phyloP scores from a whole-genome alignment of 208 protist species.

The Phytomonas sp. region DNA sequence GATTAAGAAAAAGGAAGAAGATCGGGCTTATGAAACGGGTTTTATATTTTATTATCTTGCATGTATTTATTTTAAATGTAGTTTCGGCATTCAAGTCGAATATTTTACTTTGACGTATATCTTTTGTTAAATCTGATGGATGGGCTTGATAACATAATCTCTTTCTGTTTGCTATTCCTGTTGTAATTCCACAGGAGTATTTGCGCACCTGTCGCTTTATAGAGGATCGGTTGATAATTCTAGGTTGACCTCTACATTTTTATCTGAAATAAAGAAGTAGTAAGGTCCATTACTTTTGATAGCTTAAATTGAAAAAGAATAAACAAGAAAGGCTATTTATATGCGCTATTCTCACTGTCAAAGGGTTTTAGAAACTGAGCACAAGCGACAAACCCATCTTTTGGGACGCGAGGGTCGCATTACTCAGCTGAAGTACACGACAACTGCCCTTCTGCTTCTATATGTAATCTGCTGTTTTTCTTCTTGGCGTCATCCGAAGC shows the following conservation, averaged over 20 bases:
- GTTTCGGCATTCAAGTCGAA: background rate
- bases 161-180: background rate
- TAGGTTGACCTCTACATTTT: background rate
- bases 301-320: background rate
- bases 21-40: background rate
- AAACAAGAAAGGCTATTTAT: background rate
- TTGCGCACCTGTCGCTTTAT: background rate
- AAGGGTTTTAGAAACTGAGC: slow-evolving; percentile 20
- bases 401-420: slow-evolving; percentile 10
- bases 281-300: background rate
- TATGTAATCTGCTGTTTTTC: slow-evolving; percentile 12
- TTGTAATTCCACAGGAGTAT: background rate
- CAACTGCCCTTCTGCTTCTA: slow-evolving; percentile 6
- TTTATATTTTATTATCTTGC: background rate
- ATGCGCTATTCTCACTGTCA: slow-evolving; percentile 24
- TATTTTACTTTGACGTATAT: too few species aligned
- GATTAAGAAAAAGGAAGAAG: slow-evolving; percentile 11
- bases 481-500: slow-evolving; percentile 26
- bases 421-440: slow-evolving; percentile 16
- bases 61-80: slow-evolving; percentile 1
- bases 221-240: background rate
- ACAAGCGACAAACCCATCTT: slow-evolving; percentile 11
- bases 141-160: background rate
- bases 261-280: slow-evolving; percentile 1
- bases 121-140: too few species aligned